Base-by-base conservation (phyloP, 805 yeast species). In the Candida insectorum region DNA sequence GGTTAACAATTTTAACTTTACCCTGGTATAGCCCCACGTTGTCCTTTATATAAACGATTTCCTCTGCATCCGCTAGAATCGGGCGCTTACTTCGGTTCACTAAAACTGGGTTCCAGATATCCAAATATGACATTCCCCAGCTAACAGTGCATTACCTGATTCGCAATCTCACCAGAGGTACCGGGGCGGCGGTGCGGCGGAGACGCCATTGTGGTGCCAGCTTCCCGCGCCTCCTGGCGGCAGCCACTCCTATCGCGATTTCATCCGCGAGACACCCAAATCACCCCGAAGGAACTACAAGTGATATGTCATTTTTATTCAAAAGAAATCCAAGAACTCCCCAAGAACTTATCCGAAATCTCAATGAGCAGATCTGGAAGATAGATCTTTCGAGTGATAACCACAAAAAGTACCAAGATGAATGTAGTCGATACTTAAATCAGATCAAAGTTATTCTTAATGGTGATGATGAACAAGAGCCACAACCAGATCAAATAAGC, bases 311-410 rank as follows among this genome's bases (percentile, higher is more conserved):
- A 9, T 91, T 91, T 51, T 67, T 93, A 48, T 91, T 93, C 71
- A 85, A 87, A 45, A 73, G 96, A 51, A 85, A 81, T 52, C 96
- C 95, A 7, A 88, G 87, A 57, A 80, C 96, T 1, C 95, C 96
- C 2, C 75, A 75, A 13, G 98, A 91, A 51, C 73, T 88, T 38
- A 82, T 87, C 3, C 72, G 85, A 30, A 77, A 80, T 5, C 69
- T 88, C 41, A 75, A 76, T 42, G 97, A 91, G 30, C 85, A 78
- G 49, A 69, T 88, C 8, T 53, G 68, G 11, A 83, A 83, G 52
- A 65, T 83, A 14, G 85, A 79, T 40, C 42, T 54, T 8, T 47
- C 62, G 6, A 49, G 50, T 19, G 56, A 51, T 33, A 52, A 40
- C 33, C 36, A 34, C 24, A 54, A 54, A 57, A 52, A 70, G 68